Conservation (phyloP, 2,329 filamentous ascomycete genomes). For the Remersonia thermophila region DNA sequence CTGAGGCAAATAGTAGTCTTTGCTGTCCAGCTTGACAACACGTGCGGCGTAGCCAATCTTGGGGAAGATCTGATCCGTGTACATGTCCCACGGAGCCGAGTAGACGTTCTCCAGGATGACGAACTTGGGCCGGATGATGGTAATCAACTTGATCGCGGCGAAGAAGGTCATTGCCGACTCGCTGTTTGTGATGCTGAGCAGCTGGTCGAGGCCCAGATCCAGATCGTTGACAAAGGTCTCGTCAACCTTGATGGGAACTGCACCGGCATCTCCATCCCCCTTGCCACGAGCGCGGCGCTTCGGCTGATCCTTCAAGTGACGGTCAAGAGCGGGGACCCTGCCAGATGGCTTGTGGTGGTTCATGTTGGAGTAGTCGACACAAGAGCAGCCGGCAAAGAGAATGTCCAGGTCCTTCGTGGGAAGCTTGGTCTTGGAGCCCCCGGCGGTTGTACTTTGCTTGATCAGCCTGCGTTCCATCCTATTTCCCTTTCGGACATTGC, state of each 20-base stretch:
- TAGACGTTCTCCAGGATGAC: conserved; percentile 63
- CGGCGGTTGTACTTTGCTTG: conserved; percentile 46
- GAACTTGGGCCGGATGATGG: conserved; percentile 42
- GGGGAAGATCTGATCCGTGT: conserved; percentile 28
- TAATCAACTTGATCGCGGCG: conserved; percentile 15
- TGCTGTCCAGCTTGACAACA: conserved; percentile 47
- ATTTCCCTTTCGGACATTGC: background rate
- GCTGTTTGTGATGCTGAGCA: conserved; percentile 1
- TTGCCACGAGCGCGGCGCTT: conserved; percentile 30
- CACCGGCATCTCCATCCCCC: conserved; percentile 17
- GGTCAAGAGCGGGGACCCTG: conserved; percentile 14
- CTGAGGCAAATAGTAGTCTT: conserved; percentile 62
- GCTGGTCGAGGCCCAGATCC: background rate
- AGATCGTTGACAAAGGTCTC: conserved; percentile 5
- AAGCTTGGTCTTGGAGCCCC: conserved; percentile 45
- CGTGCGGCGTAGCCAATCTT: conserved; percentile 43
- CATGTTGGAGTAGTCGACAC: conserved; percentile 59
- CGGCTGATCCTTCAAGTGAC: conserved; percentile 11
- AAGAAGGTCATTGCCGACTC: conserved; percentile 20
- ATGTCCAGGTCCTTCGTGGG: conserved; percentile 46
- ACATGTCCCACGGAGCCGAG: conserved; percentile 44
- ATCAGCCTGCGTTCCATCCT: conserved; percentile 17
- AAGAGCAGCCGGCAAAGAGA: conserved; percentile 61
- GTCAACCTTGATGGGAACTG: conserved; percentile 2
- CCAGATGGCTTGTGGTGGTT: conserved; percentile 32